These are phyloP conservation scores for Candida golubevii DNA, from an alignment of 805 yeast genomes.

Conservation along the genomic window DNA sequence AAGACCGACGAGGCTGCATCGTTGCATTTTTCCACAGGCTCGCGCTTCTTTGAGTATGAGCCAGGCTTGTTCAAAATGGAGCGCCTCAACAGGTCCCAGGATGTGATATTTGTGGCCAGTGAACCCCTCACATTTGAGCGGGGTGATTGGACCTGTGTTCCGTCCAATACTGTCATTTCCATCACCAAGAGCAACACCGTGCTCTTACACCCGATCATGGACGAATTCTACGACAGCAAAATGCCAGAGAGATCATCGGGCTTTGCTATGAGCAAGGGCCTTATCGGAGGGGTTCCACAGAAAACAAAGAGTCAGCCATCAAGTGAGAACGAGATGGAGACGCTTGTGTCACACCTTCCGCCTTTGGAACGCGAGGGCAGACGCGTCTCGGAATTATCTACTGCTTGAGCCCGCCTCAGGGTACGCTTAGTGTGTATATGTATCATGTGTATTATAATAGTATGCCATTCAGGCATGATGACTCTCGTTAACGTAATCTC, in stretches of 20 bases:
- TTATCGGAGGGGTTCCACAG: constrained; percentile 86
- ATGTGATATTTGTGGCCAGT: constrained; percentile 93
- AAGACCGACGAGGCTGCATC: constrained; percentile 95
- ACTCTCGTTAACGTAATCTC: constrained; percentile 7
- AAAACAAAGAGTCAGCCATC: constrained; percentile 25
- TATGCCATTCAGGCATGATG: constrained; percentile 3
- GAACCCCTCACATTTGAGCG: constrained; percentile 96
- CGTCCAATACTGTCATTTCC: constrained; percentile 83
- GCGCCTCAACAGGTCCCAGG: constrained; percentile 85
- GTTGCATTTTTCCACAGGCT: constrained; percentile 89
- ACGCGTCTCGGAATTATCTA: constrained; percentile 11
- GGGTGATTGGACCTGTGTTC: constrained; percentile 96
- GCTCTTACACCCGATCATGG: constrained; percentile 82
- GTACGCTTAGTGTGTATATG: neutral
- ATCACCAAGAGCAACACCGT: constrained; percentile 77
- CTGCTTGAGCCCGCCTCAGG: neutral
- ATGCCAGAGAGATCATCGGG: constrained; percentile 67
- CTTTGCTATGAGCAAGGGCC: constrained; percentile 86
- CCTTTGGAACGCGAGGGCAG: constrained; percentile 38
- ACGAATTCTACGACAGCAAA: constrained; percentile 78
- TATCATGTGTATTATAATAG: constrained; percentile 1
- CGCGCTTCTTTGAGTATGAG: constrained; percentile 81
- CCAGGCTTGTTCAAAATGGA: constrained; percentile 96
- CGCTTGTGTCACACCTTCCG: constrained; percentile 26
- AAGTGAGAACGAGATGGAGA: constrained; percentile 6